Evolutionary conservation across 2,329 filamentous ascomycete genomes (phyloP), one percentile per base, ranked within the genome.

Genomic region (Penicillium psychrosexuale): DNA sequence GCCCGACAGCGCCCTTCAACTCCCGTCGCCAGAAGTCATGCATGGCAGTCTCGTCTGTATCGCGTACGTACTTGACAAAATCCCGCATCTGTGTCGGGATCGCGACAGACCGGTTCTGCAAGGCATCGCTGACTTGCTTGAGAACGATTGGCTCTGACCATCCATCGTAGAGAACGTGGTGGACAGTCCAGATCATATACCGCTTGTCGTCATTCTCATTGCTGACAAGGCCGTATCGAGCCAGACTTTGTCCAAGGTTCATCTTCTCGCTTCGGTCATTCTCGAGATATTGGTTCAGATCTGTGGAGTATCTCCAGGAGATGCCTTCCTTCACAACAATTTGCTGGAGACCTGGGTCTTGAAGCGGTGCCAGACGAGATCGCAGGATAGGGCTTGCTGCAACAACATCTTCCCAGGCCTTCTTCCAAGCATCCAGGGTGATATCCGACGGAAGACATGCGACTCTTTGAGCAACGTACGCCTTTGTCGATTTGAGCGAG

Each of bases 81-180:
- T 77, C 68, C 52, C 74, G 77, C 66, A 82, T 77, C 1, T 71
- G 63, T 6, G 65, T 51, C 12, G 57, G 49, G 6, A 53, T 39
- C 24, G 65, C 56, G 22, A 66, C 30, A 1, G 55, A 49, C 6
- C 65, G 60, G 3, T 43, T 51, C 15, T 62, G 56, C 47, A 72
- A 55, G 5, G 64, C 64, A 28, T 69, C 60, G 30, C 60, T 66
- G 22, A 75, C 68, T 40, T 71, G 58, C 9, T 72, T 63, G 3
- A 75, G 65, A 28, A 75, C 69, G 2, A 74, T 55, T 5, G 73
- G 71, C 55, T 73, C 67, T 11, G 72, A 76, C 73, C 73, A 75
- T n/a, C 78, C 80, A 56, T 82, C 80, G 58, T 81, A 81, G 5
- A 81, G 67, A 12, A 76, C 78, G 56, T 82, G 79, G 55, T 81